These are phyloP conservation scores for Ormosia semicastrata DNA, from an alignment of 306 rosid species.

Conservation along the genomic window DNA sequence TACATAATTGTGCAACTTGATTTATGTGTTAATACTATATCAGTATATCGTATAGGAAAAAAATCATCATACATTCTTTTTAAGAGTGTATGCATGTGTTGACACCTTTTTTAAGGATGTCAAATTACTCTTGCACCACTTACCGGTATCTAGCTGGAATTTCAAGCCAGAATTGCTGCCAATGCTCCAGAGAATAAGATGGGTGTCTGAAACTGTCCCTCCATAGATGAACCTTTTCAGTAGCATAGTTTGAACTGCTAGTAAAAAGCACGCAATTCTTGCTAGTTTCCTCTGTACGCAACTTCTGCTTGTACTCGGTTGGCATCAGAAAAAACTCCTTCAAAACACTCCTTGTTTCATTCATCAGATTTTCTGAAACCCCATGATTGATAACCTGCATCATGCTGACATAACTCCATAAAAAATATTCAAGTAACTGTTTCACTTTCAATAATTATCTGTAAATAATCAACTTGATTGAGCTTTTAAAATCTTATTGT, in stretches of 20 bases:
- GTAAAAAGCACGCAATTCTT: constrained; percentile 18
- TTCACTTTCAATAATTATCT: neutral
- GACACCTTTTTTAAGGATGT: neutral
- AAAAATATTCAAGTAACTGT: no score
- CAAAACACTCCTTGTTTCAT: neutral
- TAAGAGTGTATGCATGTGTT: no score
- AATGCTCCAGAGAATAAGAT: constrained; percentile 29
- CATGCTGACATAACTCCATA: neutral
- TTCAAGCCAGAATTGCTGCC: constrained; percentile 35
- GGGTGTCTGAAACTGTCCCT: constrained; percentile 28
- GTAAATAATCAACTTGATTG: neutral
- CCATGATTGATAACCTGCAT: constrained; percentile 28
- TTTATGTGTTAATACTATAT: neutral
- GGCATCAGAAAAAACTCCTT: constrained; percentile 34
- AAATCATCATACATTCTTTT: no score
- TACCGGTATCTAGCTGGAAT: constrained; percentile 24
- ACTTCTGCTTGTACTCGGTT: constrained; percentile 17
- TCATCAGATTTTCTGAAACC: constrained; percentile 1
- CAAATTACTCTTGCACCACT: no score
- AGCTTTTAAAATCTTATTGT: neutral
- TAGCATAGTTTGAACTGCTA: constrained; percentile 21
- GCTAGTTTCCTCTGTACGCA: constrained; percentile 17
- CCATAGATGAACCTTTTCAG: constrained; percentile 35
- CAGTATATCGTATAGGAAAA: no score
- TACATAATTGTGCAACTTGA: neutral